Percentiles rank a stretch among this genome's conserved stretches.
Conservation (phyloP, 306 rosid species). For the Geum urbanum region DNA sequence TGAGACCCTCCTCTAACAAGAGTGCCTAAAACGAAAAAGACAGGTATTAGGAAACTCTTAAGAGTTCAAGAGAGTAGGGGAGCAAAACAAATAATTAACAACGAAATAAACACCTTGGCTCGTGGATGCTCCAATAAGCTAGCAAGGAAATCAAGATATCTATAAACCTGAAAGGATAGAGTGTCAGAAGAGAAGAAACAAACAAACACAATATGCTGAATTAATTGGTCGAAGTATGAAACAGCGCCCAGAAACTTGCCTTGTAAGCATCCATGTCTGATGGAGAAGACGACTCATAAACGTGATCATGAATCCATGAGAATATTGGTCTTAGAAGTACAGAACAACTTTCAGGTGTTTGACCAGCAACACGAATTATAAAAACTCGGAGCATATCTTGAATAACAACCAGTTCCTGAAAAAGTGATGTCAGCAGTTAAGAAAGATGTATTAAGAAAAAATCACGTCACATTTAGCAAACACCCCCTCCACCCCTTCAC, state of each 20-base stretch:
- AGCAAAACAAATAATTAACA: constrained; percentile 10
- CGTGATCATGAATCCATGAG: constrained; percentile 48
- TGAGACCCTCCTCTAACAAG: constrained; percentile 53
- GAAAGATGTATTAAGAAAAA: not conserved
- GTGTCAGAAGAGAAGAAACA: constrained; percentile 11
- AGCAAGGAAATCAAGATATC: constrained; percentile 88
- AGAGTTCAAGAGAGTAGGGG: constrained; percentile 1
- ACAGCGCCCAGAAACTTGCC: constrained; percentile 36
- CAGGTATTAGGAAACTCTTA: not conserved
- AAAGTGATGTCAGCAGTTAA: constrained; percentile 17
- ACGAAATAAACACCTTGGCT: constrained; percentile 54
- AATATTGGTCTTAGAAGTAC: constrained; percentile 59
- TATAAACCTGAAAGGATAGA: constrained; percentile 57
- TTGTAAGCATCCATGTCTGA: constrained; percentile 71
- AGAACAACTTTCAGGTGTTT: constrained; percentile 55
- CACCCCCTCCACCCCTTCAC: not conserved
- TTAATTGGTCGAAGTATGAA: constrained; percentile 10
- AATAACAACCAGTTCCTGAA: constrained; percentile 73
- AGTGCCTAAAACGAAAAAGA: constrained; percentile 48
- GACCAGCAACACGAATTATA: constrained; percentile 64
- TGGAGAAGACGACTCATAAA: constrained; percentile 47
- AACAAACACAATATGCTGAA: constrained; percentile 5
- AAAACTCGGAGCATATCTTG: constrained; percentile 90
- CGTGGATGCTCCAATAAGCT: constrained; percentile 86
- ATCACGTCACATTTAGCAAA: not conserved